Conservation (phyloP, 2,329 filamentous ascomycete genomes). For the Chlorencoelia australis region DNA sequence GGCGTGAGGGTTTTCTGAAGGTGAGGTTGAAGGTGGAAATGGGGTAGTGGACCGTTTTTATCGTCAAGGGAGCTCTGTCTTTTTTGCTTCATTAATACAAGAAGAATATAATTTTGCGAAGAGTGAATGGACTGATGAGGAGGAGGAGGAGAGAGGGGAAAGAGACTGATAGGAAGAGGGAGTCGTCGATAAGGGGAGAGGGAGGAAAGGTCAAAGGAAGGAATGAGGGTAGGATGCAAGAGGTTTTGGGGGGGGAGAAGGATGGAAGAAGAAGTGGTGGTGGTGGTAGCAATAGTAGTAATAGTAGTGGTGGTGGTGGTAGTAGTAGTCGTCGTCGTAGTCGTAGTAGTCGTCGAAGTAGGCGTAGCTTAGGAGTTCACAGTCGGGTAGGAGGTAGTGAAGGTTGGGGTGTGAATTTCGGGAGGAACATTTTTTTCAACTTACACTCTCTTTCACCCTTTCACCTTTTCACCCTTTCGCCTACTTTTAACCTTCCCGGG, state of each 20-base stretch:
- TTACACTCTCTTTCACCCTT: no score
- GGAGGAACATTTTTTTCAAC: no score
- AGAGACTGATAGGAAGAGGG: not conserved
- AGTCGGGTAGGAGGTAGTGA: no score
- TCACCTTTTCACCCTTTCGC: no score
- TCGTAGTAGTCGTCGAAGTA: no score
- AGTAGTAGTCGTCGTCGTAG: no score
- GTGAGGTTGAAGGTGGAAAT: not conserved
- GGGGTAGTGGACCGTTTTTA: constrained; percentile 1
- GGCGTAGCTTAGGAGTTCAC: no score
- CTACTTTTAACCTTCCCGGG: no score
- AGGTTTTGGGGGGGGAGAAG: not conserved
- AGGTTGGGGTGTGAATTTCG: no score
- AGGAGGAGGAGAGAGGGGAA: constrained; percentile 4
- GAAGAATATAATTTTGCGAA: not conserved
- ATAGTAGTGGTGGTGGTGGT: no score
- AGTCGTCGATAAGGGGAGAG: not conserved
- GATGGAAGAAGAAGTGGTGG: constrained; percentile 1
- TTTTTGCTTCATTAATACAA: constrained; percentile 8
- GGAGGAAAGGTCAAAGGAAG: constrained; percentile 3
- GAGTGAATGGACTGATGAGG: not conserved
- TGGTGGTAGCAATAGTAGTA: not conserved
- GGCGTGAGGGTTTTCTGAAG: not conserved
- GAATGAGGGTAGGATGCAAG: not conserved
- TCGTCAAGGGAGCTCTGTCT: not conserved